A percentile compares a stretch with the other conserved stretches of the same genome.
Evolutionary conservation across 1,284 basidiomycete genomes (phyloP).

Genomic region (Hortiboletus rubellus): DNA sequence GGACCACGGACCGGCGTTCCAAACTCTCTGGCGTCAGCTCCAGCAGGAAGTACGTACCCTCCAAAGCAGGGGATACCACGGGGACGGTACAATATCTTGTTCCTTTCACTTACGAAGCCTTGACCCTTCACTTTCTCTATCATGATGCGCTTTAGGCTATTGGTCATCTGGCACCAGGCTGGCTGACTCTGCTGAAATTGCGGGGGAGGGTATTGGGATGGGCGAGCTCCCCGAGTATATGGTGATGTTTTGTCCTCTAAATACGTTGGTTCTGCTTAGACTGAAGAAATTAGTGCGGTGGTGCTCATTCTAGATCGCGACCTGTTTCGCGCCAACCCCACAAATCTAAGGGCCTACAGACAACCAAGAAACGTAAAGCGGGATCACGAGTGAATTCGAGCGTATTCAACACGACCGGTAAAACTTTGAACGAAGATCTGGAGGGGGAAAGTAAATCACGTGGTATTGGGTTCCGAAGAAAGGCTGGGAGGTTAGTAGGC

Average conservation of each 20-base stretch:
- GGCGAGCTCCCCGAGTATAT: constrained; percentile 74
- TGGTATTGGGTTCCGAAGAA: constrained; percentile 66
- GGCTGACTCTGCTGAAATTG: constrained; percentile 56
- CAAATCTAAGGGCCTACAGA: constrained; percentile 58
- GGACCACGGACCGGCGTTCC: constrained; percentile 74
- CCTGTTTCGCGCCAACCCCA: constrained; percentile 48
- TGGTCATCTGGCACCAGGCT: constrained; percentile 77
- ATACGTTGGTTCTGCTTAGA: neutral
- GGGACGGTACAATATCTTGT: constrained; percentile 56
- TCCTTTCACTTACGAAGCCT: neutral
- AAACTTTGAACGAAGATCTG: constrained; percentile 46
- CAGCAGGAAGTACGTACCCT: constrained; percentile 63
- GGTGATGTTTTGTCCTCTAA: constrained; percentile 38
- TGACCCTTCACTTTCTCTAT: constrained; percentile 12
- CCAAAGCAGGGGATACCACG: constrained; percentile 72
- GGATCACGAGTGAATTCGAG: constrained; percentile 62
- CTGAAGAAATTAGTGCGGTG: constrained; percentile 61
- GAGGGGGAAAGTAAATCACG: constrained; percentile 43
- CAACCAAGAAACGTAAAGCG: constrained; percentile 64
- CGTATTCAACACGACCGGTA: constrained; percentile 59
- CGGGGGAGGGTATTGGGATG: constrained; percentile 49
- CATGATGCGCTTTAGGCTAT: constrained; percentile 49
- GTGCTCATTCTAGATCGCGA: constrained; percentile 65
- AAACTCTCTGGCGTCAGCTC: constrained; percentile 67
- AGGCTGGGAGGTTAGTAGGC: constrained; percentile 58